phyloP scores from a whole-genome alignment of 495 filamentous ascomycete genomes.

The Penicillium maclennaniae region DNA sequence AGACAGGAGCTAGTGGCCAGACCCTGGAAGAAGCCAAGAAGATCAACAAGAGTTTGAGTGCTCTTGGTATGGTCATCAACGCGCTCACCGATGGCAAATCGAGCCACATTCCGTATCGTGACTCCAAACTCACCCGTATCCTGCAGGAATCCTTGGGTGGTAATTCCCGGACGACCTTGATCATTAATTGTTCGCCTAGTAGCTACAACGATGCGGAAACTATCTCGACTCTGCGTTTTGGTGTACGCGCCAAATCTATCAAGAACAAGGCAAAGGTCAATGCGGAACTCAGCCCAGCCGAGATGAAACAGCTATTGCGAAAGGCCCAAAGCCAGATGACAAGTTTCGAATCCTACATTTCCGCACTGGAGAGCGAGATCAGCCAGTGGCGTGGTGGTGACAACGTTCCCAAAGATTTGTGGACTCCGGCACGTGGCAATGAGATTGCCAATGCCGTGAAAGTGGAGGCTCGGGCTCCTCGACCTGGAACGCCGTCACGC shows the following conservation, averaged over 20 bases:
- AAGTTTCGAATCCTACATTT: conserved; percentile 81
- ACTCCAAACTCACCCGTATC: conserved; percentile 96
- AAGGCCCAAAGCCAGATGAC: conserved; percentile 89
- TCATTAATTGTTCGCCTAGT: conserved; percentile 97
- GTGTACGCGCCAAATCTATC: conserved; percentile 95
- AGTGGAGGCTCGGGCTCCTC: conserved; percentile 54
- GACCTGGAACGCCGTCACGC: conserved; percentile 80
- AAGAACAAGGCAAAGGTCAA: conserved; percentile 99
- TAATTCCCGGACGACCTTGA: conserved; percentile 94
- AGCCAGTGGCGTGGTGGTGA: conserved; percentile 84
- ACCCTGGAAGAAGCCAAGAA: conserved; percentile 99
- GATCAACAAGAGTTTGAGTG: conserved; percentile 99
- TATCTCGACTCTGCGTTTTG: conserved; percentile 87
- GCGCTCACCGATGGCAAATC: conserved; percentile 96
- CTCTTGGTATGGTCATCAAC: conserved; percentile 98
- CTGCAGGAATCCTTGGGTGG: conserved; percentile 94
- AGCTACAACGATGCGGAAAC: conserved; percentile 98
- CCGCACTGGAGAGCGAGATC: conserved; percentile 80
- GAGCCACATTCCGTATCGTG: conserved; percentile 93
- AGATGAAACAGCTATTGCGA: conserved; percentile 85
- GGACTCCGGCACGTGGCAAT: conserved; percentile 59
- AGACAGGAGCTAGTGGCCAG: conserved; percentile 96
- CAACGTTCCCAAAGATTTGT: conserved; percentile 79
- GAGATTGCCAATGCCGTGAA: conserved; percentile 56
- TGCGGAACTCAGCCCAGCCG: conserved; percentile 89